Conservation (phyloP, 345 rosid genomes). For the Chamaenerion angustifolium region DNA sequence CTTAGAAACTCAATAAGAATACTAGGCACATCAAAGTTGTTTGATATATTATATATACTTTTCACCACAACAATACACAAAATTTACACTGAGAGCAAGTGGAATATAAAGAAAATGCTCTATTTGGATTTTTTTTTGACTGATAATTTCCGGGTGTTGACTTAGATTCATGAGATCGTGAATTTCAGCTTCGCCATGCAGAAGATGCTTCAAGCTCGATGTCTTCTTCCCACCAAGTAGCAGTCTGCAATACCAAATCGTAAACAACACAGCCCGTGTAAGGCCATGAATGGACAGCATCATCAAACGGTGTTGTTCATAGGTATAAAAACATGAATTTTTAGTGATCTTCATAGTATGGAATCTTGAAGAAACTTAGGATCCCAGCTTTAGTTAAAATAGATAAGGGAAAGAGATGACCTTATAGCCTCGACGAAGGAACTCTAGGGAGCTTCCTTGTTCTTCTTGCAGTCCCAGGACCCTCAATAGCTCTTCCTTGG, state of each 20-base stretch:
- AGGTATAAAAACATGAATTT: too few species aligned
- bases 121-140: too few species aligned
- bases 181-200: constrained; percentile 64
- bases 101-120: too few species aligned
- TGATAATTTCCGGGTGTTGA: not conserved
- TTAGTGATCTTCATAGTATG: too few species aligned
- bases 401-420: constrained; percentile 13
- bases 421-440: constrained; percentile 92
- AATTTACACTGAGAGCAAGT: not conserved
- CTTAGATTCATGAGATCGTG: not conserved
- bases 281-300: too few species aligned
- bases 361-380: not conserved
- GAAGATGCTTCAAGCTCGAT: constrained; percentile 64
- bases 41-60: not conserved
- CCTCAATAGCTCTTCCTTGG: constrained; percentile 83
- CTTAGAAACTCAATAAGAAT: too few species aligned
- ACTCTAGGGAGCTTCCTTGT: constrained; percentile 80
- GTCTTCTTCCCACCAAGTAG: constrained; percentile 99
- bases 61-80: not conserved
- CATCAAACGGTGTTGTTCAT: too few species aligned
- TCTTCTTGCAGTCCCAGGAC: constrained; percentile 85
- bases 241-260: constrained; percentile 30
- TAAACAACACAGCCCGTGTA: too few species aligned
- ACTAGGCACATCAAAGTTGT: too few species aligned
- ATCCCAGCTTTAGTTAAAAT: not conserved